These are phyloP conservation scores for Pseudogymnoascus sp. DNA, from an alignment of 2,329 filamentous ascomycete genomes.

Conservation along the genomic window DNA sequence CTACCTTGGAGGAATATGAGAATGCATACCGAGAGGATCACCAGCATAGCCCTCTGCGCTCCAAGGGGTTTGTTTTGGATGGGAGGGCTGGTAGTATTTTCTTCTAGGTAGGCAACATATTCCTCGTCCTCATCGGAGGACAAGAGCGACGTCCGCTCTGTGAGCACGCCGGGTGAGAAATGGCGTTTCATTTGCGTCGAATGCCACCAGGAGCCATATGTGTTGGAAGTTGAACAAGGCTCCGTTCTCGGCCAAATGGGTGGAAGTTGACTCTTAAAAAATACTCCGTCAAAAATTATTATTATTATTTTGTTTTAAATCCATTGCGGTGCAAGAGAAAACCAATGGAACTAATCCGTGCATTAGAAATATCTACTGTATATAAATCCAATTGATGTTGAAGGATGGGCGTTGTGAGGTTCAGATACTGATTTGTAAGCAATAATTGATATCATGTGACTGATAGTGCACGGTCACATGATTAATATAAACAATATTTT, in stretches of 20 bases:
- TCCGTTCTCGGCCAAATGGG: not conserved
- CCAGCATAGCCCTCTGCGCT: conserved; percentile 32
- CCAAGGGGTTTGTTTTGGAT: conserved; percentile 23
- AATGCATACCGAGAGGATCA: conserved; percentile 45
- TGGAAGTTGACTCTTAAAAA: not conserved
- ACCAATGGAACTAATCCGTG: not conserved
- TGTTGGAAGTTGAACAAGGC: not conserved
- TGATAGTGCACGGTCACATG: too few species aligned
- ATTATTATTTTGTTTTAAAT: not conserved
- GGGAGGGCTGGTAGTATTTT: not conserved
- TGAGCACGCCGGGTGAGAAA: not conserved
- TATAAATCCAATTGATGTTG: not conserved
- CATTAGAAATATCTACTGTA: not conserved
- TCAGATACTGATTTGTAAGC: not conserved
- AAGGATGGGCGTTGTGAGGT: not conserved
- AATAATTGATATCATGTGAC: not conserved
- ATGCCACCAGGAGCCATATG: not conserved
- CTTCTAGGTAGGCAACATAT: not conserved
- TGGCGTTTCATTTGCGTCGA: not conserved
- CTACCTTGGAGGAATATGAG: conserved; percentile 54
- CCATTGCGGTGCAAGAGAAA: not conserved
- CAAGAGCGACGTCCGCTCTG: not conserved
- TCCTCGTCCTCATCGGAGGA: not conserved
- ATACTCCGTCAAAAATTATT: not conserved
- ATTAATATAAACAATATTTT: not conserved